Percentiles rank a stretch among this genome's conserved stretches.
phyloP scores from a whole-genome alignment of 805 yeast genomes.

The Wickerhamomyces pijperi region DNA sequence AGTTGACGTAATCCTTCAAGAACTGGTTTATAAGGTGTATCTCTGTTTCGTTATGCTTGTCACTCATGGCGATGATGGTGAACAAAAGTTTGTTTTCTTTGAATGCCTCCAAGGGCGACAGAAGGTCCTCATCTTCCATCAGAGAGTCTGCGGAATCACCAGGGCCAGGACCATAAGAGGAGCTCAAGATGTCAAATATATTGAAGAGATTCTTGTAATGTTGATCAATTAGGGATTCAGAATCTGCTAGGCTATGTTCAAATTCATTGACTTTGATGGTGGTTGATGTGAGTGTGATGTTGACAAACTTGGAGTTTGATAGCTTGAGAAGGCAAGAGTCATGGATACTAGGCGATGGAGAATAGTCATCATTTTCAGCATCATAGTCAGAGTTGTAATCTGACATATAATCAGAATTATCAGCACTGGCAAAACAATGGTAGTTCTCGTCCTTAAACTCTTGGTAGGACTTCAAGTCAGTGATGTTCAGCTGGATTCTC shows the following conservation, averaged over 20 bases:
- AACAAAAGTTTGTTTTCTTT: slow-evolving; percentile 9
- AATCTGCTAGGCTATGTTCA: neutral
- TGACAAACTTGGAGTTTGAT: neutral
- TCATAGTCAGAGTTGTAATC: neutral
- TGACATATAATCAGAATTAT: slow-evolving; percentile 9
- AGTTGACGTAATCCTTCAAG: slow-evolving; percentile 12
- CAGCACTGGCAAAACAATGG: slow-evolving; percentile 7
- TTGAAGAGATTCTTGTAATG: neutral
- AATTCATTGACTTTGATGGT: neutral
- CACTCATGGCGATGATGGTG: slow-evolving; percentile 8
- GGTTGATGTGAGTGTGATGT: neutral
- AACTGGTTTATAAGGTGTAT: slow-evolving; percentile 5
- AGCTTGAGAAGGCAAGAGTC: neutral
- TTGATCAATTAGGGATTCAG: neutral
- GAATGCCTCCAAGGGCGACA: slow-evolving; percentile 8
- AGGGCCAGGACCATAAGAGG: neutral
- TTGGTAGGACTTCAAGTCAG: neutral
- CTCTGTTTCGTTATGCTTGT: slow-evolving; percentile 11
- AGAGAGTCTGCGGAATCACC: neutral
- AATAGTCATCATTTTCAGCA: neutral
- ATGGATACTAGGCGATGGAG: neutral
- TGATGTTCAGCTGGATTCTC: slow-evolving; percentile 6
- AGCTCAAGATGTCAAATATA: too few species aligned
- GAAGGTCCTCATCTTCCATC: slow-evolving; percentile 9
- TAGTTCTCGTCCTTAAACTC: neutral